phyloP scores from a whole-genome alignment of 108 stramenopile genomes.

The Conticribra guillardii region DNA sequence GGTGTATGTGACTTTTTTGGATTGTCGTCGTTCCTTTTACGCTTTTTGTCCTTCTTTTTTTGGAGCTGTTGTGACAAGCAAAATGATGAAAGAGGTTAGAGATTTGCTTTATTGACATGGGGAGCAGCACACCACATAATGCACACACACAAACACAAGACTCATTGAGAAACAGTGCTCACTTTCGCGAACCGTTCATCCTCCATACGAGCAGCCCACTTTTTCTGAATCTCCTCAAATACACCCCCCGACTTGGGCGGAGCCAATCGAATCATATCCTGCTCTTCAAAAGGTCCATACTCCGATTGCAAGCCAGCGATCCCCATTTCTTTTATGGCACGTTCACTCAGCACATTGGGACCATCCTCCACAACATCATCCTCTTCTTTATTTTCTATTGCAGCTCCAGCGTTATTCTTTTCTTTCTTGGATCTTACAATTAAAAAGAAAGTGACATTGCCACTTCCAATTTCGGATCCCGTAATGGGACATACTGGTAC shows the following conservation, averaged over 20 bases:
- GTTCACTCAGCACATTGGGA: constrained; percentile 75
- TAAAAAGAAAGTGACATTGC: constrained; percentile 57
- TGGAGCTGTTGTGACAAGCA: constrained; percentile 8
- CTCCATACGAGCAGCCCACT: constrained; percentile 43
- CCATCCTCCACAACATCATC: constrained; percentile 28
- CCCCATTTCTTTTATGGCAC: constrained; percentile 72
- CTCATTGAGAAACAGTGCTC: constrained; percentile 1
- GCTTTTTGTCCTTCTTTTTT: constrained; percentile 49
- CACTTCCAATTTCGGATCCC: constrained; percentile 63
- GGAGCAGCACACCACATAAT: too few relatives aligned
- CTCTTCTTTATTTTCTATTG: constrained; percentile 12
- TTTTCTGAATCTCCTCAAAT: constrained; percentile 50
- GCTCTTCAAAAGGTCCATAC: constrained; percentile 70
- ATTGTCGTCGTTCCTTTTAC: constrained; percentile 25
- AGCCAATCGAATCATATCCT: constrained; percentile 70
- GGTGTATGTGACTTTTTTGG: constrained; percentile 7
- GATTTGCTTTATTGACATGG: neutral
- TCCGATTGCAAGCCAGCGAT: constrained; percentile 59
- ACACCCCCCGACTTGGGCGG: constrained; percentile 50
- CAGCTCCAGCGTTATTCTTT: too few relatives aligned
- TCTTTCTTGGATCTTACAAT: constrained; percentile 38
- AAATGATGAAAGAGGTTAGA: neutral
- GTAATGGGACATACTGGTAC: constrained; percentile 70
- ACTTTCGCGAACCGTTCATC: constrained; percentile 47
- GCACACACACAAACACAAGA: too few relatives aligned